These are phyloP conservation scores for Neurospora sp. DNA, from an alignment of 495 filamentous ascomycete species.

Conservation along the genomic window DNA sequence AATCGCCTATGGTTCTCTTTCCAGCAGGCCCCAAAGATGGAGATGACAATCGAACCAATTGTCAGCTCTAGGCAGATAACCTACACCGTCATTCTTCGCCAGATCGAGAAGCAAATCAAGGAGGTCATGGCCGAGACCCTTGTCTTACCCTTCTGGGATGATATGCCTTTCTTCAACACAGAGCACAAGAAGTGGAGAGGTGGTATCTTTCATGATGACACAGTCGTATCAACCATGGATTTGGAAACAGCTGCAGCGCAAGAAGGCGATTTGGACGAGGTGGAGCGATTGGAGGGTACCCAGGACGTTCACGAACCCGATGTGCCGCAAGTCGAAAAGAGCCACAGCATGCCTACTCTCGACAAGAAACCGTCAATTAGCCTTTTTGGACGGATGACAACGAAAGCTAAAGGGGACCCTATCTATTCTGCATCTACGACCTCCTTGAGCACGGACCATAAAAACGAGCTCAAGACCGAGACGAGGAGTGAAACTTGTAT, in stretches of 20 bases:
- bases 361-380: conserved; percentile 19
- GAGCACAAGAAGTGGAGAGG: conserved; percentile 66
- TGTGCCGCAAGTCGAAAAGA: conserved; percentile 46
- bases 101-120: conserved; percentile 88
- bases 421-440: conserved; percentile 21
- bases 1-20: conserved; percentile 95
- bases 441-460: conserved; percentile 29
- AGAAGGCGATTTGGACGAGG: conserved; percentile 44
- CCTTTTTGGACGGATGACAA: conserved; percentile 31
- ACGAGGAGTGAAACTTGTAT: conserved; percentile 15
- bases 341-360: conserved; percentile 38
- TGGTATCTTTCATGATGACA: conserved; percentile 69
- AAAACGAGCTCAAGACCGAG: conserved; percentile 11
- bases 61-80: conserved; percentile 93
- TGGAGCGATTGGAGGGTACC: conserved; percentile 30
- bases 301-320: conserved; percentile 18
- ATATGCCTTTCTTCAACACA: conserved; percentile 80
- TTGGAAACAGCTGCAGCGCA: conserved; percentile 44
- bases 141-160: conserved; percentile 93
- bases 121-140: conserved; percentile 88
- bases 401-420: conserved; percentile 21
- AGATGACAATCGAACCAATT: conserved; percentile 85
- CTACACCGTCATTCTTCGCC: conserved; percentile 78
- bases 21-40: conserved; percentile 82
- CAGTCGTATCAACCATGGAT: conserved; percentile 21